Evolutionary conservation across 75 land plant genomes (phyloP).

Genomic region (Sequoiadendron giganteum): DNA sequence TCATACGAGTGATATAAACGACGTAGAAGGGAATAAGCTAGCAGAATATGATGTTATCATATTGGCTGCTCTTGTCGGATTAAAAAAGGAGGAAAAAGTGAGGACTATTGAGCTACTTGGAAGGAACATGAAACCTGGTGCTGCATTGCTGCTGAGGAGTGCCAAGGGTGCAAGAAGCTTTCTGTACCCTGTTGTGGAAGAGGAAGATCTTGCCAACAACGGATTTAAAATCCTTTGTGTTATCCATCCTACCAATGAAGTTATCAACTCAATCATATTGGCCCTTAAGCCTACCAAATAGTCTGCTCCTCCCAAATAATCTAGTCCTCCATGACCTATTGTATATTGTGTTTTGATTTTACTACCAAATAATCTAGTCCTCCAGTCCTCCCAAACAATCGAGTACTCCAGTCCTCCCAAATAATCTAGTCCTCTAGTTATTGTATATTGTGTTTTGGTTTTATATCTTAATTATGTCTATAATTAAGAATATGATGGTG

Average conservation of each 20-base stretch:
- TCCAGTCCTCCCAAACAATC: background rate
- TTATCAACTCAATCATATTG: slow-evolving; percentile 32
- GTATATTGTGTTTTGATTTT: no score
- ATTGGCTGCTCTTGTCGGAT: slow-evolving; percentile 45
- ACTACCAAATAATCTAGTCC: no score
- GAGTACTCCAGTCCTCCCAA: background rate
- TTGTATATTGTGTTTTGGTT: no score
- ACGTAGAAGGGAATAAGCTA: slow-evolving; percentile 24
- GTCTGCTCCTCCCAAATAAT: background rate
- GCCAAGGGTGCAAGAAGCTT: slow-evolving; percentile 50
- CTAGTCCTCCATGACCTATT: no score
- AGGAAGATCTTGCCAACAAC: slow-evolving; percentile 16
- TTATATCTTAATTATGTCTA: no score
- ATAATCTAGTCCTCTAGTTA: no score
- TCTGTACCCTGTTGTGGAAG: slow-evolving; percentile 43
- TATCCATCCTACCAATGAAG: slow-evolving; percentile 44
- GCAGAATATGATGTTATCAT: slow-evolving; percentile 30
- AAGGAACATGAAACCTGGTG: slow-evolving; percentile 34
- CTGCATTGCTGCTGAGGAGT: slow-evolving; percentile 32
- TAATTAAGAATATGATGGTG: no score
- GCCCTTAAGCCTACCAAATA: background rate
- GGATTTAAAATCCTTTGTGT: slow-evolving; percentile 24
- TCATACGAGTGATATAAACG: slow-evolving; percentile 33
- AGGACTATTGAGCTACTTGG: slow-evolving; percentile 20
- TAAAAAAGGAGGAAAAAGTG: slow-evolving; percentile 25